Conservation (phyloP, 2,329 filamentous ascomycete genomes). For the Aureobasidium pullulans region DNA sequence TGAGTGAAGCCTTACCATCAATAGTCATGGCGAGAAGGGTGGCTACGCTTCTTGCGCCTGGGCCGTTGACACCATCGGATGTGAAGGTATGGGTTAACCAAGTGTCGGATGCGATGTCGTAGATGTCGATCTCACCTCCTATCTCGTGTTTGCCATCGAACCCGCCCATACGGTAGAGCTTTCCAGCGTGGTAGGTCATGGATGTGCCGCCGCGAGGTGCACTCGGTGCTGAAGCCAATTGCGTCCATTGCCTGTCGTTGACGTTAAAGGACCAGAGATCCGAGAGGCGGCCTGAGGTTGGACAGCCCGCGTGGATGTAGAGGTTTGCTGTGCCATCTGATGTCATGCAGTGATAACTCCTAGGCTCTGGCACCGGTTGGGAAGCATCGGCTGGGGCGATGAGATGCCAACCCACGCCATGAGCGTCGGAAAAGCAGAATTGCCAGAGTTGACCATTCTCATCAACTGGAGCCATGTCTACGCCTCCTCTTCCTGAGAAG, state of each 20-base stretch:
- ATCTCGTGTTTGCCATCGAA: slow-evolving; percentile 65
- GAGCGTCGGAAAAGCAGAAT: slow-evolving; percentile 50
- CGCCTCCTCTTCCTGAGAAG: slow-evolving; percentile 70
- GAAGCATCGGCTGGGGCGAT: slow-evolving; percentile 49
- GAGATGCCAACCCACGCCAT: slow-evolving; percentile 55
- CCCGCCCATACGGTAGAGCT: slow-evolving; percentile 72
- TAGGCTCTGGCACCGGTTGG: slow-evolving; percentile 49
- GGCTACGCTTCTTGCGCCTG: slow-evolving; percentile 44
- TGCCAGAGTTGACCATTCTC: slow-evolving; percentile 70
- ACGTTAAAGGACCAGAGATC: slow-evolving; percentile 78
- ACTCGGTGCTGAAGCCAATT: slow-evolving; percentile 60
- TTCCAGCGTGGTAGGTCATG: slow-evolving; percentile 56
- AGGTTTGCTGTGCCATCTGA: slow-evolving; percentile 63
- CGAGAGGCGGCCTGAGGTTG: slow-evolving; percentile 53
- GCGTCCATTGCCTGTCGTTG: slow-evolving; percentile 55
- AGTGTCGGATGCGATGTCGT: slow-evolving; percentile 28
- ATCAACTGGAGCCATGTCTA: slow-evolving; percentile 62
- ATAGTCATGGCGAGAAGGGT: slow-evolving; percentile 37
- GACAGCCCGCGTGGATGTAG: slow-evolving; percentile 70
- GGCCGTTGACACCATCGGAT: slow-evolving; percentile 40
- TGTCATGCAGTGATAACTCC: slow-evolving; percentile 64
- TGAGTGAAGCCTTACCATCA: slow-evolving; percentile 30
- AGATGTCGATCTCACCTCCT: slow-evolving; percentile 65
- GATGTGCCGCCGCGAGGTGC: slow-evolving; percentile 60
- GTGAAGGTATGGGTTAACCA: slow-evolving; percentile 36